These are phyloP conservation scores for Garcia nutans DNA, from an alignment of 345 rosid genomes.

Conservation along the genomic window DNA sequence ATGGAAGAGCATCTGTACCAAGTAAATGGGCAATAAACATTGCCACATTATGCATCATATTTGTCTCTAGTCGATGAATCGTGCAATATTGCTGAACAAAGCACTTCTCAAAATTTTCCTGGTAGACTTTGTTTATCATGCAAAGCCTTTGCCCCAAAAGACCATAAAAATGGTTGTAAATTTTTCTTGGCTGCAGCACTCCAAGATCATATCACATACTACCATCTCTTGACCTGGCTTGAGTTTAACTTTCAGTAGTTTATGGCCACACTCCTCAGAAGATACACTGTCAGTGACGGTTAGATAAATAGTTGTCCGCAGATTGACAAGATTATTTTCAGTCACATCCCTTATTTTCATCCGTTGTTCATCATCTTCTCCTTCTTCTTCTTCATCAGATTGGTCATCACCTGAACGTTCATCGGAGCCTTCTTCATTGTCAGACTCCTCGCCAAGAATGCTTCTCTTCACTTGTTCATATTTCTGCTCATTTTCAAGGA, in stretches of 20 bases:
- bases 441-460: constrained; percentile 74
- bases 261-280: constrained; percentile 93
- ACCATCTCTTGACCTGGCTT: constrained; percentile 98
- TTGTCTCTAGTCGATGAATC: constrained; percentile 95
- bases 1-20: constrained; percentile 92
- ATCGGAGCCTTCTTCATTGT: constrained; percentile 71
- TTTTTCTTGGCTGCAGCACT: constrained; percentile 93
- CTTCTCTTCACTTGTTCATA: constrained; percentile 75
- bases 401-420: constrained; percentile 46
- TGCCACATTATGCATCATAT: constrained; percentile 85
- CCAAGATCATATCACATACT: constrained; percentile 82
- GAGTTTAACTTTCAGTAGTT: constrained; percentile 73
- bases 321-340: constrained; percentile 72
- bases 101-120: constrained; percentile 85
- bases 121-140: constrained; percentile 84
- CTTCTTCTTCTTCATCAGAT: constrained; percentile 50
- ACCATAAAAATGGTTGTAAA: constrained; percentile 82
- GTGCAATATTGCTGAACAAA: constrained; percentile 91
- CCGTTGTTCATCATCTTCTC: constrained; percentile 70
- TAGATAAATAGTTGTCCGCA: constrained; percentile 80
- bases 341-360: background rate
- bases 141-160: constrained; percentile 94
- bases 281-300: constrained; percentile 89
- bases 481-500: constrained; percentile 68
- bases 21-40: constrained; percentile 94